Evolutionary conservation across 129 eudicot species (phyloP).

Genomic region (Lonicera japonica): DNA sequence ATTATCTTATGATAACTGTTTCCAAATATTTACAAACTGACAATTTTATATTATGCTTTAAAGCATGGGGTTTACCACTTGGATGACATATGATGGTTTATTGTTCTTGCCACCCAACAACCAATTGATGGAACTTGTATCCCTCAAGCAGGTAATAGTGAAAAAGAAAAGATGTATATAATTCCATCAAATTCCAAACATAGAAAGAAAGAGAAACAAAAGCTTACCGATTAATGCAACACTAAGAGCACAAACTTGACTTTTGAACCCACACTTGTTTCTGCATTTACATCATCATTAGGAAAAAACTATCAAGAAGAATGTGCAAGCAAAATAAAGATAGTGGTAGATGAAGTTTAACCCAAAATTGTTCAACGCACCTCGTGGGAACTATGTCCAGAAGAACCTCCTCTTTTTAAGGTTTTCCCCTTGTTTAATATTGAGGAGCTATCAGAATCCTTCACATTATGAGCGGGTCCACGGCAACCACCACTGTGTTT

Average conservation of each 20-base stretch:
- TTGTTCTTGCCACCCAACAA: not conserved
- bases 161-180: not conserved
- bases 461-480: conserved; percentile 44
- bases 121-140: too few species aligned
- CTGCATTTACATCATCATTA: conserved; percentile 38
- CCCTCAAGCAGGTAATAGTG: too few species aligned
- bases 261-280: conserved; percentile 99
- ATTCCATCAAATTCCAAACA: not conserved
- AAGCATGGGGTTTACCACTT: too few species aligned
- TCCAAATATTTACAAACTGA: too few species aligned
- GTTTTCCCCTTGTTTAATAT: conserved; percentile 48
- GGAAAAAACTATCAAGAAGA: conserved; percentile 5
- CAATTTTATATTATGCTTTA: too few species aligned
- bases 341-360: too few species aligned
- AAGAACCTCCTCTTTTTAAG: conserved; percentile 53
- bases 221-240: conserved; percentile 37
- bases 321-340: not conserved
- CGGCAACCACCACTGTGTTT: conserved; percentile 74
- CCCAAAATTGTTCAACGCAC: conserved; percentile 24
- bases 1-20: too few species aligned
- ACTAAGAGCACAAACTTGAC: conserved; percentile 77
- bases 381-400: conserved; percentile 66
- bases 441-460: conserved; percentile 59
- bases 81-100: too few species aligned
- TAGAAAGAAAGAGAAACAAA: not conserved